Percentiles rank a stretch among this genome's conserved stretches.
These are phyloP conservation scores for Pythium sukuiense DNA, from an alignment of 352 stramenopile species.

Conservation along the genomic window DNA sequence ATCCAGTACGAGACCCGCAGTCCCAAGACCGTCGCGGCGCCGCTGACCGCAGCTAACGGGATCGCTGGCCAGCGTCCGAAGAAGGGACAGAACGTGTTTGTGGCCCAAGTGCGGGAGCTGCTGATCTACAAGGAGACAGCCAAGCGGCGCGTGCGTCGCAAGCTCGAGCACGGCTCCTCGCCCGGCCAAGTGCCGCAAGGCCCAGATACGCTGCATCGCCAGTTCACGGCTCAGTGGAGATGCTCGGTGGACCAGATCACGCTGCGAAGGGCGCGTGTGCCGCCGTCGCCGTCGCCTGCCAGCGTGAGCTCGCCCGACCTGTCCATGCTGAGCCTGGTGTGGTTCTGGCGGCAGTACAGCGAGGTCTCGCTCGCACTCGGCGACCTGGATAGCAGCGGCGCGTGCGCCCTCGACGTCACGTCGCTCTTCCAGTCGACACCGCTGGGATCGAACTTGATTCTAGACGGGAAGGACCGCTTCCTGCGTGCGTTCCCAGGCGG, in stretches of 20 bases:
- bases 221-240: conserved; percentile 15
- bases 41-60: neutral
- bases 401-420: neutral
- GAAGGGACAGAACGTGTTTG: conserved; percentile 18
- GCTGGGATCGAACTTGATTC: conserved; percentile 9
- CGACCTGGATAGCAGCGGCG: neutral
- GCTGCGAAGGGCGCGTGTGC: neutral
- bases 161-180: neutral
- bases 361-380: conserved; percentile 1
- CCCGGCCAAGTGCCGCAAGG: neutral
- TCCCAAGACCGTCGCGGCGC: neutral
- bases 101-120: conserved; percentile 19
- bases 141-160: neutral
- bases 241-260: conserved; percentile 13
- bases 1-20: conserved; percentile 7
- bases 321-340: conserved; percentile 13
- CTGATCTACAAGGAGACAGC: neutral
- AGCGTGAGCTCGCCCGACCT: neutral
- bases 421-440: conserved; percentile 14
- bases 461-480: conserved; percentile 15
- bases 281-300: neutral
- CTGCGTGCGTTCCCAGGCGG: conserved; percentile 14
- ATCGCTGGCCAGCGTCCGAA: neutral
- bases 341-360: conserved; percentile 18
- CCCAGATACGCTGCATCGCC: neutral